phyloP scores from a whole-genome alignment of 139 green algal species.

The Chlorella sp. region DNA sequence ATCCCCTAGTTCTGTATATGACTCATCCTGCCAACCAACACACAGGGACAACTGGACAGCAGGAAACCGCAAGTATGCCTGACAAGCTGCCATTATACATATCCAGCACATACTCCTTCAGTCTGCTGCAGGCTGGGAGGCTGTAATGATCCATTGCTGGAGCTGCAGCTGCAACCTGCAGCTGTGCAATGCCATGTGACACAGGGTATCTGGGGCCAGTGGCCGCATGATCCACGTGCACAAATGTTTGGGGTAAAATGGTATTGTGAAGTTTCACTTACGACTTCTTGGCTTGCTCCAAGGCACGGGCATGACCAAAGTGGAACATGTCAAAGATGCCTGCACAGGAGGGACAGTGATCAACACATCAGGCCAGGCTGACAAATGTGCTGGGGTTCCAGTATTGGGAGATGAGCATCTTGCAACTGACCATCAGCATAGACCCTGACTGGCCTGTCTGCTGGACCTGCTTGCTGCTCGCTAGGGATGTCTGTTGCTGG shows the following conservation, averaged over 20 bases:
- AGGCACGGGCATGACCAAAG: slow-evolving; percentile 74
- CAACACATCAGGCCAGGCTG: too few relatives aligned
- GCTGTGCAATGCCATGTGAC: too few relatives aligned
- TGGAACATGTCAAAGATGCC: neutral
- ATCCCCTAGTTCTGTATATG: neutral
- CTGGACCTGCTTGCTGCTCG: too few relatives aligned
- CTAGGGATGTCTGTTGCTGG: too few relatives aligned
- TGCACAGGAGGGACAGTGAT: too few relatives aligned
- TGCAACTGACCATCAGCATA: too few relatives aligned
- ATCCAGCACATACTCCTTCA: neutral
- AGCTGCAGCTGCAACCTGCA: neutral
- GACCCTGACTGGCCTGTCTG: too few relatives aligned
- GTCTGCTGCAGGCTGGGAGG: neutral
- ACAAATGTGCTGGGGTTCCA: too few relatives aligned
- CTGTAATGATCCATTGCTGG: neutral
- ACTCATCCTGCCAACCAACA: neutral
- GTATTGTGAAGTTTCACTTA: slow-evolving; percentile 24
- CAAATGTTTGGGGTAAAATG: neutral
- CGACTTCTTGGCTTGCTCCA: slow-evolving; percentile 90
- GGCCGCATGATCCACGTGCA: too few relatives aligned
- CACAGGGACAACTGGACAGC: neutral
- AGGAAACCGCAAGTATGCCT: too few relatives aligned
- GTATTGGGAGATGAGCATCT: too few relatives aligned
- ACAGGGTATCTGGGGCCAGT: neutral
- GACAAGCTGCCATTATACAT: too few relatives aligned